Evolutionary conservation across 352 stramenopile species (phyloP).

Genomic region (Globisporangium echinulatum): DNA sequence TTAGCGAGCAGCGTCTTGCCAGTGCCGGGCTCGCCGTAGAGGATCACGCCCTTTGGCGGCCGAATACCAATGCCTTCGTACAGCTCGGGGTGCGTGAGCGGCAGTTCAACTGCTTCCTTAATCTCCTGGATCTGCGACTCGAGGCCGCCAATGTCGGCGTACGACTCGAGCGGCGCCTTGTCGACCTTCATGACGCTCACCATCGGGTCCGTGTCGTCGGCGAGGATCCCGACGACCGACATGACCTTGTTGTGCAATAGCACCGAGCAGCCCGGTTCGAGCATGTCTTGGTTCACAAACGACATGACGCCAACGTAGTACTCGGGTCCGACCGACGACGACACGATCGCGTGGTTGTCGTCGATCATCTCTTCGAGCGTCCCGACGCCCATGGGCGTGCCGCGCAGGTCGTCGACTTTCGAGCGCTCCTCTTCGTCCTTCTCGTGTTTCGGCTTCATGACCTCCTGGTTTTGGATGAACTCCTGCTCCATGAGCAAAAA

Average conservation of each 20-base stretch:
- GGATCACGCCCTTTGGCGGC: constrained; percentile 98
- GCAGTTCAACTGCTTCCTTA: constrained; percentile 95
- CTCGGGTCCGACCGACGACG: constrained; percentile 95
- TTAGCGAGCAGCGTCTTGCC: constrained; percentile 99
- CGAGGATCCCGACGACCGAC: constrained; percentile 98
- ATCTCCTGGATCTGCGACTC: constrained; percentile 97
- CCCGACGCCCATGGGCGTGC: constrained; percentile 96
- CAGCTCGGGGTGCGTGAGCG: constrained; percentile 98
- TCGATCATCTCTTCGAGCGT: constrained; percentile 99
- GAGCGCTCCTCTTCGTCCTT: constrained; percentile 98
- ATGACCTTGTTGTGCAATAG: constrained; percentile 99
- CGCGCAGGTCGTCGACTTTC: constrained; percentile 98
- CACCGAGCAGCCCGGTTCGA: constrained; percentile 98
- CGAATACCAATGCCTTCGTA: constrained; percentile 99
- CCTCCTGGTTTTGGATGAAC: constrained; percentile 99
- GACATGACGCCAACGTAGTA: constrained; percentile 99
- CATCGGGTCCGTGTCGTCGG: constrained; percentile 99
- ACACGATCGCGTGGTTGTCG: constrained; percentile 99
- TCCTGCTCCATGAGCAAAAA: constrained; percentile 99
- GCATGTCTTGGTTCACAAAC: constrained; percentile 99
- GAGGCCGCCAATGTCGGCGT: constrained; percentile 99
- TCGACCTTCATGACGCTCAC: constrained; percentile 99
- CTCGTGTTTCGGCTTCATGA: constrained; percentile 99
- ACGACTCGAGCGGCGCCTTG: constrained; percentile 98
- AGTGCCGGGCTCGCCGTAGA: constrained; percentile 99